Percentiles rank a stretch among this genome's conserved stretches.
Conservation (phyloP, 768 basidiomycete species). For the Cyclocybe cylindracea region DNA sequence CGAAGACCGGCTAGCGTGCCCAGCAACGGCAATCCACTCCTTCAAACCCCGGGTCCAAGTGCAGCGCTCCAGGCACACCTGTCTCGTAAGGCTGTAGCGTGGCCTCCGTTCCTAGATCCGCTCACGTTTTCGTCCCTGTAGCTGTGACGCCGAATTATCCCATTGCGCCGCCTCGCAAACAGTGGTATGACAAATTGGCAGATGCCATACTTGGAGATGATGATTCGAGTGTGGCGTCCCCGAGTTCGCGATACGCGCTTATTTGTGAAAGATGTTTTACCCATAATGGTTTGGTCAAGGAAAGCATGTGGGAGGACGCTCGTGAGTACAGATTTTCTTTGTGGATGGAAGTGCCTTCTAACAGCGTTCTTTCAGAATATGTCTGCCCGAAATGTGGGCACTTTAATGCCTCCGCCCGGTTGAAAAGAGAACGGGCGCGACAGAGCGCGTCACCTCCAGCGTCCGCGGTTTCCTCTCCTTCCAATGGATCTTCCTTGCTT, state of each 20-base stretch:
- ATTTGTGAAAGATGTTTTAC: slow-evolving; percentile 87
- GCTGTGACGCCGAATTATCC: slow-evolving; percentile 31
- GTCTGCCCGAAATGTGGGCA: slow-evolving; percentile 83
- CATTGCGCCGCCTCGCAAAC: slow-evolving; percentile 58
- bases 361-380: slow-evolving; percentile 59
- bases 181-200: slow-evolving; percentile 87
- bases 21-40: slow-evolving; percentile 16
- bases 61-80: slow-evolving; percentile 26
- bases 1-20: slow-evolving; percentile 26
- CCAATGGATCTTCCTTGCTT: slow-evolving; percentile 4
- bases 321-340: slow-evolving; percentile 52
- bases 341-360: background rate
- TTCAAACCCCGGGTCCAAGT: slow-evolving; percentile 22
- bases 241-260: slow-evolving; percentile 69
- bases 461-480: slow-evolving; percentile 16
- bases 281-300: slow-evolving; percentile 88
- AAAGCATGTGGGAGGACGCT: slow-evolving; percentile 76
- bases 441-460: slow-evolving; percentile 15
- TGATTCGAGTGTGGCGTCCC: slow-evolving; percentile 45
- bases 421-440: slow-evolving; percentile 28
- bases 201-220: slow-evolving; percentile 87
- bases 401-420: slow-evolving; percentile 63
- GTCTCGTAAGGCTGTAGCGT: slow-evolving; percentile 21
- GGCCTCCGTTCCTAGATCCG: background rate
- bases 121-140: slow-evolving; percentile 10